Evolutionary conservation across 148 eudicot species (phyloP).

Genomic region (Fagopyrum tataricum): DNA sequence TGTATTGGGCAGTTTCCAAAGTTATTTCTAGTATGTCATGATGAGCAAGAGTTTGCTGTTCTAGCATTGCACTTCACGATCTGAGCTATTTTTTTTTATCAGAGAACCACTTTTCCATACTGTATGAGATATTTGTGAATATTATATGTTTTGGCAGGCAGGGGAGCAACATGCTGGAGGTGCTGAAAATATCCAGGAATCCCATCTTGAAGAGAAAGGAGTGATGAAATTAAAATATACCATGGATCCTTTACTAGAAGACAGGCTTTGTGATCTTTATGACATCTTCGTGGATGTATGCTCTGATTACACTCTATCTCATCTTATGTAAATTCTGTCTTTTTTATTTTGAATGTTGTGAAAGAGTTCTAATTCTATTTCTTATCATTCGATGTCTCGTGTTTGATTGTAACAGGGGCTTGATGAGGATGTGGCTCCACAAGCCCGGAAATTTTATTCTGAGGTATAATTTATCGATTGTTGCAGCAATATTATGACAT

Average conservation of each 20-base stretch:
- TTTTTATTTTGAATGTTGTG: not conserved
- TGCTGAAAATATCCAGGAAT: conserved; percentile 63
- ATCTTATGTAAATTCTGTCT: not conserved
- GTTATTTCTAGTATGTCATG: not conserved
- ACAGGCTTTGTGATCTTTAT: conserved; percentile 91
- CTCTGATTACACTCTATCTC: conserved; percentile 7
- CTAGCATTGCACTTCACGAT: not conserved
- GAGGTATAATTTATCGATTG: conserved; percentile 47
- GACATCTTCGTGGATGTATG: conserved; percentile 80
- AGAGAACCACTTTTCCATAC: not conserved
- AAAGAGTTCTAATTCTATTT: not conserved
- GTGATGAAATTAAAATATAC: conserved; percentile 39
- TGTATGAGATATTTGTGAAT: not conserved
- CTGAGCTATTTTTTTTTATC: not conserved
- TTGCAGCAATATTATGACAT: not conserved
- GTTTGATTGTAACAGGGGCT: conserved; percentile 52
- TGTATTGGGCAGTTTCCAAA: not conserved
- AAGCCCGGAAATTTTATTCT: conserved; percentile 75
- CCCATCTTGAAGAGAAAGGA: conserved; percentile 46
- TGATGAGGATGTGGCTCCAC: conserved; percentile 93
- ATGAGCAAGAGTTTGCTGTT: not conserved
- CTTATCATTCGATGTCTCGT: conserved; percentile 16
- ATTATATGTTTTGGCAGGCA: conserved; percentile 29
- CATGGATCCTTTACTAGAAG: conserved; percentile 80
- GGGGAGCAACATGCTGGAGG: conserved; percentile 52